Percentiles rank a stretch among this genome's conserved stretches.
Evolutionary conservation across 257 asterid species (phyloP).

Genomic region (Primulina eburnea): DNA sequence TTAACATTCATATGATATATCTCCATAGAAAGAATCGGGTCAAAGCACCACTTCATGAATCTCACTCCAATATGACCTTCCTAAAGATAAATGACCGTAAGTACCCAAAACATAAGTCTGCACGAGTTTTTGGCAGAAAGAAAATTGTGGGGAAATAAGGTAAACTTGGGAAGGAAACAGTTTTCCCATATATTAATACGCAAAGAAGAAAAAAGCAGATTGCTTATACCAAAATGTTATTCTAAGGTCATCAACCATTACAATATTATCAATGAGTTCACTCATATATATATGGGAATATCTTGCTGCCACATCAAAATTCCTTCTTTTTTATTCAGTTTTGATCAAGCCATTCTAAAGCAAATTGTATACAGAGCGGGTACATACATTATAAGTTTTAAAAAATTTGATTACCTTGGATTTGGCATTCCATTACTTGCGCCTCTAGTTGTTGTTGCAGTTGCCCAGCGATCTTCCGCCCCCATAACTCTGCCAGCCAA

Average conservation of each 20-base stretch:
- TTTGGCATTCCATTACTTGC: conserved; percentile 38
- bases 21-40: neutral
- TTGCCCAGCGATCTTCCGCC: conserved; percentile 48
- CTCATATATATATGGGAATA: neutral
- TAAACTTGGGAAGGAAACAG: neutral
- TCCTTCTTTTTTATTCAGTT: neutral
- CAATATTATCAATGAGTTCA: neutral
- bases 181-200: neutral
- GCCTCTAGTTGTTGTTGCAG: conserved; percentile 47
- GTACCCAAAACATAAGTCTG: neutral
- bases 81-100: neutral
- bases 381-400: too few species aligned
- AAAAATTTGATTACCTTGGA: conserved; percentile 50
- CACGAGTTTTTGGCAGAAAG: neutral
- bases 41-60: neutral
- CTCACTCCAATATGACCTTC: neutral
- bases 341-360: neutral
- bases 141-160: neutral
- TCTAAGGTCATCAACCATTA: neutral
- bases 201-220: neutral
- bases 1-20: too few species aligned
- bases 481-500: conserved; percentile 48
- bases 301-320: neutral
- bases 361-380: neutral
- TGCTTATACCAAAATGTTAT: neutral